Evolutionary conservation across 2,329 filamentous ascomycete species (phyloP), one percentile per base, ranked within the genome.

Genomic region (Corinectria fuckeliana): DNA sequence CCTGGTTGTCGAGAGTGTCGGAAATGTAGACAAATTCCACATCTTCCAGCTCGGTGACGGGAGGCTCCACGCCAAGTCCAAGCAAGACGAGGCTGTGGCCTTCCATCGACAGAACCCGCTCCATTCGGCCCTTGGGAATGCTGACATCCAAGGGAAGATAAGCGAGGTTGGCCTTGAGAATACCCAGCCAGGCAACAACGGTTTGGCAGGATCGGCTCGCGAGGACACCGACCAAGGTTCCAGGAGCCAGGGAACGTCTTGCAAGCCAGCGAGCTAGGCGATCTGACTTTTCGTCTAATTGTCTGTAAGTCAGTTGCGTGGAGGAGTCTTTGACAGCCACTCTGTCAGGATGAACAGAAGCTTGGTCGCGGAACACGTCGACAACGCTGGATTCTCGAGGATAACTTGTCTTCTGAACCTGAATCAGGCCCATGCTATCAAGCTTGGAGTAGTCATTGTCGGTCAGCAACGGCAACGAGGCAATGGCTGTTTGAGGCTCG

Each of bases 281-380:
- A 10, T 68, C 55, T 8, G 68, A 71, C 23, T 48, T 26, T 5
- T 49, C 3, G 30, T 68, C 60, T 1, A 71, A 49, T 13, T 70
- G 34, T 3, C 50, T 21, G 34, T 72, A 71, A 1, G 69, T 71
- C 1, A 72, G 50, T 4, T 60, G 38, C 0, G 36, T 21, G 1
- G 52, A 42, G 8, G 58, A 48, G 23, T 70, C 69, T 11, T 60
- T 65, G 44, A 70, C 62, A 1, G 69, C 69, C 2, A 64, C 13
- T 2, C 14, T 14, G 9, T 60, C 11, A 0, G 69, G 64, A 25
- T 25, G 11, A 1, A 26, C 39, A 4, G 44, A 18, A 4, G 59
- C 69, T 28, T 71, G 65, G 20, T 62, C 21, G 13, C 52, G 64
- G 59, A 72, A 71, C 2, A 72, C 38, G 25, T 72, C 65, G 9